Conservation (phyloP, 441 rosid genomes). For the Biscutella auriculata region DNA sequence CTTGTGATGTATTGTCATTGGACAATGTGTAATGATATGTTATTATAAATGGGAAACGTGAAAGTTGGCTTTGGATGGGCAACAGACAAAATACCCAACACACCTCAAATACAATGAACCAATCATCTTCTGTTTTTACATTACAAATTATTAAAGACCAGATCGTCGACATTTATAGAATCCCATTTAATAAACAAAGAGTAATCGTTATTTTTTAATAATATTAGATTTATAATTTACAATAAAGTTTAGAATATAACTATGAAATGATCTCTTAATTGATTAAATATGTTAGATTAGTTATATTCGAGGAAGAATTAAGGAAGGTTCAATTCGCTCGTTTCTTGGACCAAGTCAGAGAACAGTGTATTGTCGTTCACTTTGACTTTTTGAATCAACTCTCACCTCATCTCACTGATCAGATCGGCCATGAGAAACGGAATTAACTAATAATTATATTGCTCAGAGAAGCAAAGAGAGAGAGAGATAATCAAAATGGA, state of each 20-base stretch:
- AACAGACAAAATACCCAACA: not conserved
- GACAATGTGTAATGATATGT: constrained; percentile 9
- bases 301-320: not conserved
- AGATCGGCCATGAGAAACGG: not conserved
- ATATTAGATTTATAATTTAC: too few species aligned
- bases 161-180: too few species aligned
- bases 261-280: too few species aligned
- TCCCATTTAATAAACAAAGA: too few species aligned
- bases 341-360: not conserved
- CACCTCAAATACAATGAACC: constrained; percentile 18
- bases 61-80: constrained; percentile 7
- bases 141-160: not conserved
- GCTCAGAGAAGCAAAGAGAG: not conserved
- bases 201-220: too few species aligned
- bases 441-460: not conserved
- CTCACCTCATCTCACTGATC: not conserved
- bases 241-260: too few species aligned
- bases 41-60: constrained; percentile 1
- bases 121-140: not conserved
- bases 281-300: too few species aligned
- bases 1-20: constrained; percentile 8
- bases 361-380: not conserved
- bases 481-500: constrained; percentile 8
- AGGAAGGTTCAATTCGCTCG: not conserved
- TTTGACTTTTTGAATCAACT: constrained; percentile 6